phyloP scores from a whole-genome alignment of 1,284 basidiomycete genomes.

The Moniliophthora roreri region DNA sequence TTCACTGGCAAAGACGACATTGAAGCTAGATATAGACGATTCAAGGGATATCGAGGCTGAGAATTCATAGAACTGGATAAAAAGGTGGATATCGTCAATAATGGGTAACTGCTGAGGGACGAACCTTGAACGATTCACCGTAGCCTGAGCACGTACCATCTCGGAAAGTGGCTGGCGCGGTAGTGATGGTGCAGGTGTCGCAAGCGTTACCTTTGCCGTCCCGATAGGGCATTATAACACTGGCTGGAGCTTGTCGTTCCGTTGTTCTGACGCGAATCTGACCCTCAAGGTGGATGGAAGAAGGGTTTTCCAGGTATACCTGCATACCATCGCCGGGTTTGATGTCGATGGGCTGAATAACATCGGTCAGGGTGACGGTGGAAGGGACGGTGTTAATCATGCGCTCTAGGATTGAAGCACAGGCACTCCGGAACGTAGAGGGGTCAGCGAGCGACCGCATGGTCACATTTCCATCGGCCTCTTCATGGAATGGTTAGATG shows the following conservation, averaged over 20 bases:
- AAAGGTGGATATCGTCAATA: background rate
- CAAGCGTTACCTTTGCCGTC: background rate
- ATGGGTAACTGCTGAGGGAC: background rate
- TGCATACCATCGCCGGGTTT: slow-evolving; percentile 11
- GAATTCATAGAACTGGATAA: slow-evolving; percentile 3
- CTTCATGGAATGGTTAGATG: background rate
- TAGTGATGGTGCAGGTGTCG: background rate
- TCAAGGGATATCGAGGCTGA: background rate
- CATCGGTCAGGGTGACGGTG: slow-evolving; percentile 13
- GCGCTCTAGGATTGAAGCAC: slow-evolving; percentile 12
- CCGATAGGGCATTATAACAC: background rate
- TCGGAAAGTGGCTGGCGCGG: background rate
- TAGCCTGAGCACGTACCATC: background rate
- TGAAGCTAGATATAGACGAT: slow-evolving; percentile 1
- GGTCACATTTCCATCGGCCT: background rate
- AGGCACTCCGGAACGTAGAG: slow-evolving; percentile 15
- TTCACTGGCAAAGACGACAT: background rate
- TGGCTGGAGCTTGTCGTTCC: background rate
- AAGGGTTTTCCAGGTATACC: background rate
- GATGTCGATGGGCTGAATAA: slow-evolving; percentile 14
- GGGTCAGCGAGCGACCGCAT: slow-evolving; percentile 1
- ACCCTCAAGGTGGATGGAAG: background rate
- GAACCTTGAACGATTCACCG: slow-evolving; percentile 1
- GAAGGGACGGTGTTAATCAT: slow-evolving; percentile 20
- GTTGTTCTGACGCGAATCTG: background rate